phyloP scores from a whole-genome alignment of 306 rosid species.

The Mimosa pudica region DNA sequence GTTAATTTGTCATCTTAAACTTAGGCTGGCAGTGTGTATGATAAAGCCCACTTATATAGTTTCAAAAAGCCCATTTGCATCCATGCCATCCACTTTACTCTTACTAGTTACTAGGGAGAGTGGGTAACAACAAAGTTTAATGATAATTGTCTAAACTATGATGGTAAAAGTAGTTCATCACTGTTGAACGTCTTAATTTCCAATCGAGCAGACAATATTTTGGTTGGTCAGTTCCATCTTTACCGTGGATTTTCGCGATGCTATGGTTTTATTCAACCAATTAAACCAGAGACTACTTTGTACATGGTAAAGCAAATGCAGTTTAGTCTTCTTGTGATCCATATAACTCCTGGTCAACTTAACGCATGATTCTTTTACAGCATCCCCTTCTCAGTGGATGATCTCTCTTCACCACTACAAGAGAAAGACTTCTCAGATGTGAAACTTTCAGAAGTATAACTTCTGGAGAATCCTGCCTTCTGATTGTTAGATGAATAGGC shows the following conservation, averaged over 20 bases:
- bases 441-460: slow-evolving; percentile 64
- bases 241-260: too few relatives aligned
- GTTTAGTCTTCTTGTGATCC: too few relatives aligned
- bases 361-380: slow-evolving; percentile 41
- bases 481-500: slow-evolving; percentile 69
- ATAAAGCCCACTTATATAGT: slow-evolving; percentile 2
- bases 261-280: too few relatives aligned
- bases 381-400: slow-evolving; percentile 89
- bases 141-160: too few relatives aligned
- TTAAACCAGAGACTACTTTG: too few relatives aligned
- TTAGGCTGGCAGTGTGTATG: background rate
- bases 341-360: too few relatives aligned
- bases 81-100: background rate
- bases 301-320: too few relatives aligned
- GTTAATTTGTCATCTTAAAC: too few relatives aligned
- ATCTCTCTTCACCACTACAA: slow-evolving; percentile 68
- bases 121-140: too few relatives aligned
- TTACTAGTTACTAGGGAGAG: background rate
- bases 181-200: too few relatives aligned
- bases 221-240: too few relatives aligned
- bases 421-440: slow-evolving; percentile 70
- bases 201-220: too few relatives aligned
- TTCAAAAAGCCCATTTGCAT: background rate
- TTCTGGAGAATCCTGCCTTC: slow-evolving; percentile 68
- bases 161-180: background rate